A percentile compares a stretch with the other conserved stretches of the same genome.
phyloP scores from a whole-genome alignment of 345 rosid species.

The Camelina hispida region DNA sequence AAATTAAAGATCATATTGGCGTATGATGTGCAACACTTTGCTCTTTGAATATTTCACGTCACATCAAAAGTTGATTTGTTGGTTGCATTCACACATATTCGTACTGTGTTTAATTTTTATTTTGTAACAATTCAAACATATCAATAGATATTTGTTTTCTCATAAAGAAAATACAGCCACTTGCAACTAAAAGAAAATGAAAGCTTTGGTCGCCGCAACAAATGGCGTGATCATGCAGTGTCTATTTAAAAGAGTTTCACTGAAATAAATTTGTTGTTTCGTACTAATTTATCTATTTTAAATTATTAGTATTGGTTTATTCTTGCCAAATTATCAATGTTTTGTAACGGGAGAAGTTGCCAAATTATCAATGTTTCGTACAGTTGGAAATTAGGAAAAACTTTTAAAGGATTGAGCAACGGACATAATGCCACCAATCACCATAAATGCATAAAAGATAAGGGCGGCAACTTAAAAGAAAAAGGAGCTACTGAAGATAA shows the following conservation, averaged over 20 bases:
- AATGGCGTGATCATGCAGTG: conserved; percentile 42
- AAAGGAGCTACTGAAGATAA: conserved; percentile 1
- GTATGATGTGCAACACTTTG: background rate
- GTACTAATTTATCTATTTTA: background rate
- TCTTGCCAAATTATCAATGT: conserved; percentile 13
- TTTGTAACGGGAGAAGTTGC: conserved; percentile 24
- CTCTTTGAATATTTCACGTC: background rate
- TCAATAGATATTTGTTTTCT: background rate
- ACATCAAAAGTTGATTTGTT: conserved; percentile 15
- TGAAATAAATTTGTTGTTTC: background rate
- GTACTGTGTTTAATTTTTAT: background rate
- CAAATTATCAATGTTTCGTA: too few species aligned
- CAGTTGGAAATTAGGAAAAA: conserved; percentile 35
- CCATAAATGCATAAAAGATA: conserved; percentile 37
- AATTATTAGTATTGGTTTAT: background rate
- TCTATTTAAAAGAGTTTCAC: conserved; percentile 8
- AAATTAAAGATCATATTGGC: background rate
- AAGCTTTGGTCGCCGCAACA: conserved; percentile 36
- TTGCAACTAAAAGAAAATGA: conserved; percentile 20
- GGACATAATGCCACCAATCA: conserved; percentile 15
- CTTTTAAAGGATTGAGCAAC: conserved; percentile 23
- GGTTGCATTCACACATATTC: background rate
- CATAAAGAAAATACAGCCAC: background rate
- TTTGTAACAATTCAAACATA: background rate
- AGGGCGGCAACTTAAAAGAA: background rate